phyloP scores from a whole-genome alignment of 2,329 filamentous ascomycete genomes.

The Cordyceps cicadae region DNA sequence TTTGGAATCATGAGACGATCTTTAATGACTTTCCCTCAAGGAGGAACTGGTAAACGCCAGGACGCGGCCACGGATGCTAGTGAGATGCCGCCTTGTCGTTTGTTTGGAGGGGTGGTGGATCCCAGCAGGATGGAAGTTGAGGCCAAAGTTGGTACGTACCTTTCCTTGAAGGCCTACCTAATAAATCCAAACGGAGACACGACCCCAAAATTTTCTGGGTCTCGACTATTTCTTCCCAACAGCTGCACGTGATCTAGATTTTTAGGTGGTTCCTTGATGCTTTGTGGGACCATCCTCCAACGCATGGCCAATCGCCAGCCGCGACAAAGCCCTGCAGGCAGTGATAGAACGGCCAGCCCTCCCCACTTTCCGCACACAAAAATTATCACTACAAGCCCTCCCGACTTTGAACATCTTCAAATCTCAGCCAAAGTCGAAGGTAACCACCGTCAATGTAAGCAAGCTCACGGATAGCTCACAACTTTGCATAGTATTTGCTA shows the following conservation, averaged over 20 bases:
- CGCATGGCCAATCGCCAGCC: constrained; percentile 26
- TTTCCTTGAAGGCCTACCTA: background rate
- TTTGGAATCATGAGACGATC: background rate
- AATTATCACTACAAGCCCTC: constrained; percentile 29
- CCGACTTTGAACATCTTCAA: constrained; percentile 32
- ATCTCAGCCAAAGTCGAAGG: constrained; percentile 36
- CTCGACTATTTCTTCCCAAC: background rate
- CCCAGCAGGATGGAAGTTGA: background rate
- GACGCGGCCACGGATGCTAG: background rate
- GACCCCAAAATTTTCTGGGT: background rate
- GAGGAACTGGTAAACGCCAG: background rate
- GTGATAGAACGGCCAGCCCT: constrained; percentile 26
- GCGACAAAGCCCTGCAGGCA: constrained; percentile 30
- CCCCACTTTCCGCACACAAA: constrained; percentile 35
- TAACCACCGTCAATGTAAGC: constrained; percentile 43
- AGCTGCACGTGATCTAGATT: constrained; percentile 2
- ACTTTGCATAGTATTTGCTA: constrained; percentile 24
- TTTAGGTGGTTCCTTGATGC: constrained; percentile 15
- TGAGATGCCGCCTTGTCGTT: constrained; percentile 1
- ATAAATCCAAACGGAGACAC: background rate
- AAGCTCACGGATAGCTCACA: constrained; percentile 17
- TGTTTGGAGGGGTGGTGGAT: constrained; percentile 11
- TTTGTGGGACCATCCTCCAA: background rate
- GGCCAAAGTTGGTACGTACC: constrained; percentile 2
- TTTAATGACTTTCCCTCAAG: background rate